Conservation (phyloP, 2,329 filamentous ascomycete genomes). For the Fusarium sp. region DNA sequence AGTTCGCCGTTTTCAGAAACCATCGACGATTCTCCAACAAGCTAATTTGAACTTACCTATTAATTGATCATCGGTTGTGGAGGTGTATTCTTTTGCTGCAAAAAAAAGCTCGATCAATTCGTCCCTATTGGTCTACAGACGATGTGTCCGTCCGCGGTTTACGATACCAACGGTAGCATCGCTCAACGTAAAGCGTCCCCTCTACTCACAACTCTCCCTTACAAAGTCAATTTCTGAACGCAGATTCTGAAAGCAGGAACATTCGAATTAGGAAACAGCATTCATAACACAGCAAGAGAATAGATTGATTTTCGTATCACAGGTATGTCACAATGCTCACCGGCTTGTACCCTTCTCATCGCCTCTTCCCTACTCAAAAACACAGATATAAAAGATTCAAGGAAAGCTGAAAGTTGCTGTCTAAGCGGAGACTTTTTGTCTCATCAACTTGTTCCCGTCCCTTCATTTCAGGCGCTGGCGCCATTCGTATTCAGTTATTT, state of each 20-base stretch:
- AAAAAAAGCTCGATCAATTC: not conserved
- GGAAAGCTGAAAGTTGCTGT: conserved; percentile 25
- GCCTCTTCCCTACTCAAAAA: conserved; percentile 27
- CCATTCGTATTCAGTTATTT: not conserved
- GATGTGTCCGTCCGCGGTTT: not conserved
- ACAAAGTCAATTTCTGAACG: not conserved
- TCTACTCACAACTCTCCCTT: not conserved
- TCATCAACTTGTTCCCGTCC: conserved; percentile 9
- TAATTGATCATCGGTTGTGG: not conserved
- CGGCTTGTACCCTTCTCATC: conserved; percentile 20
- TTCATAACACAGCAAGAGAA: conserved; percentile 22
- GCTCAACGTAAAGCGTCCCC: not conserved
- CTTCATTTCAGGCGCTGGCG: not conserved
- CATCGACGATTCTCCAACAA: not conserved
- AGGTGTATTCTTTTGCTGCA: not conserved
- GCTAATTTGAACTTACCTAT: not conserved
- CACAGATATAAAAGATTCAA: conserved; percentile 30
- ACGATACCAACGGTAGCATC: not conserved
- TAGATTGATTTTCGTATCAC: conserved; percentile 23
- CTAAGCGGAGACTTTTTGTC: conserved; percentile 19
- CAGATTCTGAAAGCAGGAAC: not conserved
- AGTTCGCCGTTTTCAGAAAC: not conserved
- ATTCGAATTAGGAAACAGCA: not conserved
- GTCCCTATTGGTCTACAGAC: no score
- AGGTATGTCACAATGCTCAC: conserved; percentile 30